Evolutionary conservation across 2,329 filamentous ascomycete genomes (phyloP).

Genomic region (Allantophomopsis lycopodina): DNA sequence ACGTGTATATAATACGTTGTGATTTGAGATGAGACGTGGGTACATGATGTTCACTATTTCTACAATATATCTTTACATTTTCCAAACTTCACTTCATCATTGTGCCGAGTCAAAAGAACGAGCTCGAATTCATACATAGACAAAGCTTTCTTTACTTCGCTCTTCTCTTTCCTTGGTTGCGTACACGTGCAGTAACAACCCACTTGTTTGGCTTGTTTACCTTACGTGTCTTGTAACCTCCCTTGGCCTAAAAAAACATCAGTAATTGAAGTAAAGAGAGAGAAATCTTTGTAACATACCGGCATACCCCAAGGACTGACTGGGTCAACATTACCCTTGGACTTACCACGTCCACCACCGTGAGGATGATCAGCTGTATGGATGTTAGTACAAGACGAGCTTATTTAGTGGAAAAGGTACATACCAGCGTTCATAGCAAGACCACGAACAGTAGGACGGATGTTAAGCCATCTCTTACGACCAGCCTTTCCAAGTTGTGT

Average conservation of each 20-base stretch:
- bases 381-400: constrained; percentile 9
- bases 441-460: constrained; percentile 90
- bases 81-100: too few species aligned
- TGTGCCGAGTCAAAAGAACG: too few species aligned
- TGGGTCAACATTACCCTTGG: constrained; percentile 92
- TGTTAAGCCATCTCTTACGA: constrained; percentile 84
- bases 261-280: constrained; percentile 8
- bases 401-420: constrained; percentile 13
- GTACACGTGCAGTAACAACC: constrained; percentile 68
- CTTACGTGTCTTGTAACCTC: constrained; percentile 81
- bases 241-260: constrained; percentile 46
- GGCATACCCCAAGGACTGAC: constrained; percentile 94
- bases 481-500: constrained; percentile 89
- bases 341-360: constrained; percentile 97
- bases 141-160: constrained; percentile 32
- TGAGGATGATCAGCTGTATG: constrained; percentile 77
- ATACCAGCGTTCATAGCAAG: constrained; percentile 93
- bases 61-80: too few species aligned
- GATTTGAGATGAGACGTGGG: too few species aligned
- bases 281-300: constrained; percentile 40
- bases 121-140: not conserved
- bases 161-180: constrained; percentile 86
- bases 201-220: constrained; percentile 86
- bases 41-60: too few species aligned
- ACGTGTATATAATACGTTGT: too few species aligned